Conservation (phyloP, 371 early-diverging fungal species). For the Mortierella sp. region DNA sequence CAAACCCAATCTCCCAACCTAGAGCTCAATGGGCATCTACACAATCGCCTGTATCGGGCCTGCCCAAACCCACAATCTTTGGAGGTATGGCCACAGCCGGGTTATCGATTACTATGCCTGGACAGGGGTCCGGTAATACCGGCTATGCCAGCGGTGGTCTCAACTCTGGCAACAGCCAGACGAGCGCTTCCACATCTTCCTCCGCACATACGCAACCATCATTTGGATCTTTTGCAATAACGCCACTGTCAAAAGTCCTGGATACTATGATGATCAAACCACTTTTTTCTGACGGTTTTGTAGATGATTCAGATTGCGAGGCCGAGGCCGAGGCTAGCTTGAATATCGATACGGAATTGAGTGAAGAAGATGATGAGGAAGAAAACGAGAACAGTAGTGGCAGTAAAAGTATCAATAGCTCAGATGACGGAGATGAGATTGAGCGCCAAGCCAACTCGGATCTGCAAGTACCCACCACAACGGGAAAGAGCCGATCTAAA, state of each 20-base stretch:
- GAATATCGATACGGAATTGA: constrained; percentile 48
- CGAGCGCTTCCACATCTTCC: neutral
- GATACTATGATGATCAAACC: constrained; percentile 65
- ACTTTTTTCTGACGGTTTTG: constrained; percentile 68
- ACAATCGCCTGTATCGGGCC: neutral
- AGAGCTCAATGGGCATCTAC: constrained; percentile 13
- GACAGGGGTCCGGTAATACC: neutral
- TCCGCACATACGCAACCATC: neutral
- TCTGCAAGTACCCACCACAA: constrained; percentile 16
- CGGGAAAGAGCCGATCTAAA: neutral
- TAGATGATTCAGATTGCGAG: constrained; percentile 64
- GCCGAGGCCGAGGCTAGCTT: constrained; percentile 57
- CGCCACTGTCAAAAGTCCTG: constrained; percentile 40
- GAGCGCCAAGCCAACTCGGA: constrained; percentile 55
- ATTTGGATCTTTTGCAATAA: constrained; percentile 3
- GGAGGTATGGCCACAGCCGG: constrained; percentile 21
- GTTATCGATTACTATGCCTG: neutral
- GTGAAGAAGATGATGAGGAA: constrained; percentile 62
- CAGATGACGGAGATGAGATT: neutral
- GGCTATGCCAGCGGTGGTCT: neutral
- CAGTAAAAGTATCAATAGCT: constrained; percentile 9
- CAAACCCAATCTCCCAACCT: constrained; percentile 4
- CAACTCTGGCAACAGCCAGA: neutral
- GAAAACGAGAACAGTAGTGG: constrained; percentile 16
- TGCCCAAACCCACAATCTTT: constrained; percentile 3